Evolutionary conservation across 2,329 filamentous ascomycete species (phyloP), one percentile per base, ranked within the genome.

Genomic region (Neurospora crassa): DNA sequence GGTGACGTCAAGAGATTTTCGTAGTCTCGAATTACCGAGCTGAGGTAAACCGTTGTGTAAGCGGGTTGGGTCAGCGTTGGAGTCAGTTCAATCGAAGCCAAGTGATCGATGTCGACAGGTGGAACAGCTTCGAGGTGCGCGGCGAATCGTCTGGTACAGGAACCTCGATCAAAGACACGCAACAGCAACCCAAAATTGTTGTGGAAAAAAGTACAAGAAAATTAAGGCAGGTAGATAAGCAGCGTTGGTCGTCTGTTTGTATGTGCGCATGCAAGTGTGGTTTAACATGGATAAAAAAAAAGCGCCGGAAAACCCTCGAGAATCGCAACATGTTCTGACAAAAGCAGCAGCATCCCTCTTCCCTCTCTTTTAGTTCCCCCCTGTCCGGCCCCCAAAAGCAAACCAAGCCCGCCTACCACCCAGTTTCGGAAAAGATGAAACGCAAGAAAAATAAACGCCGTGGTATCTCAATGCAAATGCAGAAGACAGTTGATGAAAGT

Each of bases 401-500:
- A 34, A 63, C 34, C 53, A 37, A 63, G 29, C 53, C 29, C 24
- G 53, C 53, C 53, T 34, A 29, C 29, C 53, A 24, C 29, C 53
- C 14, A 37, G 24, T 63, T 24, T 63, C 47, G 47, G n/a, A 37
- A 63, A 63, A 24, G 29, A 63, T 63, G 14, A 63, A 63, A 63
- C 14, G 29, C 53, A 63, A n/a, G n/a, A n/a, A 63, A 63, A 37
- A 37, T 6, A 67, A 83, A 83, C 82, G 81, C 81, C 82, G 78
- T 83, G 82, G 82, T 84, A 83, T 84, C 81, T 82, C 42, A 67
- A 68, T 59, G 34, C 34, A 34, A 20, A 37, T 69, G 43, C 69
- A 75, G 74, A 76, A 75, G 74, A 72, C 74, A 74, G 37, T 53
- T 53, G 20, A 29, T 53, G 20, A 18, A 18, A n/a, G 24, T 63